Conservation (phyloP, 176 grass and related monocot species). For the Metroxylon sagu region DNA sequence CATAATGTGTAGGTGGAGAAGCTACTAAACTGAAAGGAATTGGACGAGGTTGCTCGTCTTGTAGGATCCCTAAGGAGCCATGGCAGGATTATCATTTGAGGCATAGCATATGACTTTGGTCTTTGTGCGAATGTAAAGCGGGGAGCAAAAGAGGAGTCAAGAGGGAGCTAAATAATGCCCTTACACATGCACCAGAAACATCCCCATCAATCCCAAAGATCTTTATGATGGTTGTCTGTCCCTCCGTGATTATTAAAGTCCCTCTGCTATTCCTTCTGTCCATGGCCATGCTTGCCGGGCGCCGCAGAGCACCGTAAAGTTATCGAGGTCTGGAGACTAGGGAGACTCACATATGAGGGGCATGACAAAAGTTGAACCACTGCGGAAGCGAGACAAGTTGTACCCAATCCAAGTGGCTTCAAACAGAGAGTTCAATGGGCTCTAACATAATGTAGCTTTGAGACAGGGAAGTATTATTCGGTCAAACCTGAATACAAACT, state of each 20-base stretch:
- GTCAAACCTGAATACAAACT: no score
- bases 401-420: no score
- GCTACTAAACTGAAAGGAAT: no score
- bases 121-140: conserved; percentile 4
- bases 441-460: no score
- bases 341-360: no score
- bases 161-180: conserved; percentile 5
- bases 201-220: not conserved
- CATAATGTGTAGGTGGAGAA: no score
- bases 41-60: not conserved
- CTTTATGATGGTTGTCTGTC: not conserved
- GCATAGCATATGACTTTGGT: no score
- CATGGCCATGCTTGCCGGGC: not conserved
- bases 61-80: conserved; percentile 5
- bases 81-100: not conserved
- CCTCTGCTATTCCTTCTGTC: conserved; percentile 3
- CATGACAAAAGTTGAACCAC: no score
- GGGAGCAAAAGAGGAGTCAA: not conserved
- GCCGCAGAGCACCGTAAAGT: not conserved
- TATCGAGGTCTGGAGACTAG: no score
- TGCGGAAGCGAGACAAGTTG: no score
- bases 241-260: not conserved
- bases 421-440: no score
- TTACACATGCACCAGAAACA: conserved; percentile 1
- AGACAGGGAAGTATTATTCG: no score